Evolutionary conservation across 163 green algal genomes (phyloP).

Genomic region (Volvox carteri): DNA sequence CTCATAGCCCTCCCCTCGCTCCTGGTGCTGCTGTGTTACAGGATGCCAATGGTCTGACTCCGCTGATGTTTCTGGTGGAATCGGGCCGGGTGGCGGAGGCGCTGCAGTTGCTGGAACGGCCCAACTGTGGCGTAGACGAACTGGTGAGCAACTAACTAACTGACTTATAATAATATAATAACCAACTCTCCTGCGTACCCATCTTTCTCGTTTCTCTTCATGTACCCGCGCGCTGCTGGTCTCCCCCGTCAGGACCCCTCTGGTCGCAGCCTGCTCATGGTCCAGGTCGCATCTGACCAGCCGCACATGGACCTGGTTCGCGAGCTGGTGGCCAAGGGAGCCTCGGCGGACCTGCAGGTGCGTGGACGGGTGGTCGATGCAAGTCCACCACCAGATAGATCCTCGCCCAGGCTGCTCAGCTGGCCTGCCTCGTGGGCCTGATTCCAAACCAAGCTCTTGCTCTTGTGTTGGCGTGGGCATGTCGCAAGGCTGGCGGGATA

Average conservation of each 20-base stretch:
- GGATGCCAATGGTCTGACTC: constrained; percentile 27
- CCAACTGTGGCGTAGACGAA: constrained; percentile 19
- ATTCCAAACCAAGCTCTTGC: too few relatives aligned
- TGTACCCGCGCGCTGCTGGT: background rate
- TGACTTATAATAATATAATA: background rate
- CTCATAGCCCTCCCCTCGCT: too few relatives aligned
- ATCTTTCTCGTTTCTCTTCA: background rate
- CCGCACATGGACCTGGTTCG: constrained; percentile 24
- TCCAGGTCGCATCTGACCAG: constrained; percentile 11
- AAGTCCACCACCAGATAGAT: too few relatives aligned
- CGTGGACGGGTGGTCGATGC: too few relatives aligned
- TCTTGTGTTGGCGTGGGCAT: too few relatives aligned
- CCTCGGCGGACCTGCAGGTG: constrained; percentile 32
- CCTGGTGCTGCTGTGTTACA: constrained; percentile 6
- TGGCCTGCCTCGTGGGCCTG: too few relatives aligned
- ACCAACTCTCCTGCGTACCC: background rate
- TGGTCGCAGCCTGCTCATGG: constrained; percentile 24
- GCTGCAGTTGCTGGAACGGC: constrained; percentile 43
- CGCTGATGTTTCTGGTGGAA: constrained; percentile 15
- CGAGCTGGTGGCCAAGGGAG: constrained; percentile 23
- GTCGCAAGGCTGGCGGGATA: too few relatives aligned
- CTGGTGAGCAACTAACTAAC: constrained; percentile 3
- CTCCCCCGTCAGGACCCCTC: constrained; percentile 15
- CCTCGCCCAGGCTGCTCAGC: too few relatives aligned
- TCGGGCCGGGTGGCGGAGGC: constrained; percentile 38